Conservation (phyloP, 129 eudicot genomes). For the Glebionis coronaria region DNA sequence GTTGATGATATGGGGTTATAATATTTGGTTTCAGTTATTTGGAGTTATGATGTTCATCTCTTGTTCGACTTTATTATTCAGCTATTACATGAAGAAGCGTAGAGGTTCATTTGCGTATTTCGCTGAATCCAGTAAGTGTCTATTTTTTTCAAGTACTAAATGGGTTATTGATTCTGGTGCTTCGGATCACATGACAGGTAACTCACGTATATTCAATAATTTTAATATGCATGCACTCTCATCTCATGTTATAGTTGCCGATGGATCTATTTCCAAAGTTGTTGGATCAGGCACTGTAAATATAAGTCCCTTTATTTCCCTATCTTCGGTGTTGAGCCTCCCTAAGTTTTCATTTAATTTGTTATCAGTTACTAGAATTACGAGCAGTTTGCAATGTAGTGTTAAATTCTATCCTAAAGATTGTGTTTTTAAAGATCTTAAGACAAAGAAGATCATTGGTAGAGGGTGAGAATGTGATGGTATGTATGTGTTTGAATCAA, state of each 20-base stretch:
- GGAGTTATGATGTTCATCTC: no score
- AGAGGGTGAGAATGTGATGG: background rate
- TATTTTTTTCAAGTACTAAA: background rate
- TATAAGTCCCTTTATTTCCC: background rate
- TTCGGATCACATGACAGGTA: background rate
- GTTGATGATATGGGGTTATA: no score
- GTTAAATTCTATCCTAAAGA: background rate
- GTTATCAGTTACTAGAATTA: background rate
- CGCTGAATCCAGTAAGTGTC: background rate
- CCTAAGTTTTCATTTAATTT: slow-evolving; percentile 3
- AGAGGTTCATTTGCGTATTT: background rate
- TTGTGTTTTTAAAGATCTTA: background rate
- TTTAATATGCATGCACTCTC: background rate
- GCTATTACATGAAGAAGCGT: no score
- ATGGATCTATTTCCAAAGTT: background rate
- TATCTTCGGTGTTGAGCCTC: background rate
- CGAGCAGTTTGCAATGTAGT: background rate
- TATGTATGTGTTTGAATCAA: background rate
- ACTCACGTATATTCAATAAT: background rate
- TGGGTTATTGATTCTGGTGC: background rate
- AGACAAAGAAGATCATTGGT: background rate
- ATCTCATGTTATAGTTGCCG: background rate
- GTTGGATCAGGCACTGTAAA: background rate
- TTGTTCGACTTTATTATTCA: no score
- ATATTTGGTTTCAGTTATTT: no score